These are phyloP conservation scores for Graphilbum fragrans DNA, from an alignment of 2,329 filamentous ascomycete species.

Conservation along the genomic window DNA sequence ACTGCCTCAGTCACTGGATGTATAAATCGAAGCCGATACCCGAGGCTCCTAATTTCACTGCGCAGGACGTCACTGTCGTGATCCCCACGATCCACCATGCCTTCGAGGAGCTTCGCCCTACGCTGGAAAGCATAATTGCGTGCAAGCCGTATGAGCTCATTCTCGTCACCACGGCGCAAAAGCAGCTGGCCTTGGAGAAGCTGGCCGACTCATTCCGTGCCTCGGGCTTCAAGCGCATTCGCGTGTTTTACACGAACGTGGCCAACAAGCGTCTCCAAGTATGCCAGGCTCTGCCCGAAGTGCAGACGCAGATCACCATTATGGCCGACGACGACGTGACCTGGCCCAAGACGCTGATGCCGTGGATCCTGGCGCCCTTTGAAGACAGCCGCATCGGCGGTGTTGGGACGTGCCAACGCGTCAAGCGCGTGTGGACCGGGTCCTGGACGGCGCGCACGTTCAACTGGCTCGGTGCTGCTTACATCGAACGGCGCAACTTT, in stretches of 20 bases:
- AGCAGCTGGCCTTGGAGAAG: conserved; percentile 53
- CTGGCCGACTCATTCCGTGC: conserved; percentile 47
- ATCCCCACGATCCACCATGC: conserved; percentile 85
- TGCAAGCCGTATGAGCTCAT: conserved; percentile 63
- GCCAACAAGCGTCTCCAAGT: conserved; percentile 95
- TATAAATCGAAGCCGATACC: conserved; percentile 80
- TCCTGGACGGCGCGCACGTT: conserved; percentile 54
- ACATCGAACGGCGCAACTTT: conserved; percentile 89
- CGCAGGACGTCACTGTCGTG: conserved; percentile 83
- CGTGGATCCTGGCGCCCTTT: conserved; percentile 88
- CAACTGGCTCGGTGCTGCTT: conserved; percentile 85
- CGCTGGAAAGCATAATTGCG: conserved; percentile 63
- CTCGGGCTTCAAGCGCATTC: conserved; percentile 43
- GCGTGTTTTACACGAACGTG: conserved; percentile 65
- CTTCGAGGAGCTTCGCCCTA: conserved; percentile 72
- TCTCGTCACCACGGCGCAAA: conserved; percentile 76
- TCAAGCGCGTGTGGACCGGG: conserved; percentile 55
- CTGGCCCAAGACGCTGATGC: conserved; percentile 75
- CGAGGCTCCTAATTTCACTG: conserved; percentile 65
- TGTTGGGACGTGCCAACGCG: conserved; percentile 82
- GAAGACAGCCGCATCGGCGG: conserved; percentile 75
- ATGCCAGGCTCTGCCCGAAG: conserved; percentile 77
- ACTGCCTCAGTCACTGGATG: conserved; percentile 73
- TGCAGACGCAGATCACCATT: conserved; percentile 73
- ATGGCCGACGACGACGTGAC: conserved; percentile 95